These are phyloP conservation scores for Borovskyia barvae DNA, from an alignment of 208 protist species.

Conservation along the genomic window DNA sequence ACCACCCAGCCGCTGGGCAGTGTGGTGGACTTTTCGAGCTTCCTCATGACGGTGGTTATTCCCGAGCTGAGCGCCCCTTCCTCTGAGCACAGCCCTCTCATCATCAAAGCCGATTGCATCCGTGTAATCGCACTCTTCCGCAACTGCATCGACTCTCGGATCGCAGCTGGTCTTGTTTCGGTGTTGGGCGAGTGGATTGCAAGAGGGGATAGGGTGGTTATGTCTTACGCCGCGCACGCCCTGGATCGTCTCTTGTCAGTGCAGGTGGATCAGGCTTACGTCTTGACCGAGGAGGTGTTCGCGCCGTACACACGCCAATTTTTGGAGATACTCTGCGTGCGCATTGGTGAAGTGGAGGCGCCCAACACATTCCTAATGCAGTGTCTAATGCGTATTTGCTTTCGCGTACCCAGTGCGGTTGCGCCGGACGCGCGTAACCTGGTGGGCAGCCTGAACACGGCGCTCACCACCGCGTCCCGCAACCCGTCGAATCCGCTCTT, in stretches of 20 bases:
- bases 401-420: constrained; percentile 40
- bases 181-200: constrained; percentile 70
- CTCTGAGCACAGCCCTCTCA: constrained; percentile 48
- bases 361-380: constrained; percentile 94
- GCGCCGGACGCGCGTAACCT: constrained; percentile 61
- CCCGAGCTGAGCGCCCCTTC: constrained; percentile 74
- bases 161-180: constrained; percentile 54
- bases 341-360: constrained; percentile 34
- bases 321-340: constrained; percentile 85
- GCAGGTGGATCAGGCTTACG: constrained; percentile 17
- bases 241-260: constrained; percentile 91
- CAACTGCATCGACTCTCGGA: constrained; percentile 57
- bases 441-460: constrained; percentile 40
- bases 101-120: constrained; percentile 95
- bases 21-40: constrained; percentile 86
- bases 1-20: constrained; percentile 49
- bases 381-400: constrained; percentile 82
- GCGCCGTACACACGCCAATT: constrained; percentile 45
- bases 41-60: constrained; percentile 86
- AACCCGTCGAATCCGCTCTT: constrained; percentile 95
- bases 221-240: constrained; percentile 92
- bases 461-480: constrained; percentile 61
- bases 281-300: constrained; percentile 51
- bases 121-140: constrained; percentile 95
- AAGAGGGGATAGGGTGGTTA: constrained; percentile 76